phyloP scores from a whole-genome alignment of 1,139 yeast genomes.

The Kodamaea anthophila region DNA sequence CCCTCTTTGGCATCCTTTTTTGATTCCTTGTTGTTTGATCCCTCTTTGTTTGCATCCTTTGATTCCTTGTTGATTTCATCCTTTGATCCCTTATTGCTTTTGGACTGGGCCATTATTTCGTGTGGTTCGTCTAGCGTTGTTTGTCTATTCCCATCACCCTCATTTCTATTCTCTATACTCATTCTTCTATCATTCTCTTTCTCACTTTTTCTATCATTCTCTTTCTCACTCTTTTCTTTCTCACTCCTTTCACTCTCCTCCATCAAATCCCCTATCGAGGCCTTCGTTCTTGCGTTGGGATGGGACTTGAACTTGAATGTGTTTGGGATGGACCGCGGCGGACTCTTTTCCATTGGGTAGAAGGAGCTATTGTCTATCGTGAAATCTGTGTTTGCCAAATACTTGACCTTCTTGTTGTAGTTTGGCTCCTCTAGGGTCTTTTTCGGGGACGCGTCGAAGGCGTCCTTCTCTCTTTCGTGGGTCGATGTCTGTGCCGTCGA shows the following conservation, averaged over 20 bases:
- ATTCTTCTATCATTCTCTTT: not conserved
- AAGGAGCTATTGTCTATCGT: conserved; percentile 14
- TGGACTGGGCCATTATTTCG: too few species aligned
- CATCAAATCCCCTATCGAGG: conserved; percentile 16
- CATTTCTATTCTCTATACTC: too few species aligned
- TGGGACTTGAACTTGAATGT: conserved; percentile 43
- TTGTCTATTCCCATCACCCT: too few species aligned
- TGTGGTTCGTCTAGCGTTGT: too few species aligned
- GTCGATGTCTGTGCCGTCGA: conserved; percentile 14
- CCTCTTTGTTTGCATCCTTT: not conserved
- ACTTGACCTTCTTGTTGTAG: conserved; percentile 31
- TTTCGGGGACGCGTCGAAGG: conserved; percentile 7
- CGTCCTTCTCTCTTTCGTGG: conserved; percentile 6
- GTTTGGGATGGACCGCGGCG: conserved; percentile 35
- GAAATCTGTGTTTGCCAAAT: conserved; percentile 31
- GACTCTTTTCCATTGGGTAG: conserved; percentile 11
- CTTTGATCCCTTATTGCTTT: not conserved
- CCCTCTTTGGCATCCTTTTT: not conserved
- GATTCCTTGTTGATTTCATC: not conserved
- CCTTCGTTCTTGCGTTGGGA: conserved; percentile 41
- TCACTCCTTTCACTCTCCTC: too few species aligned
- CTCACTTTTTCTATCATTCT: not conserved
- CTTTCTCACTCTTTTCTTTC: not conserved
- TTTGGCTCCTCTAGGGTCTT: conserved; percentile 8
- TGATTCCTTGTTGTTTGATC: not conserved